phyloP scores from a whole-genome alignment of 176 grass and related monocot species.

The Aegilops bicornis region DNA sequence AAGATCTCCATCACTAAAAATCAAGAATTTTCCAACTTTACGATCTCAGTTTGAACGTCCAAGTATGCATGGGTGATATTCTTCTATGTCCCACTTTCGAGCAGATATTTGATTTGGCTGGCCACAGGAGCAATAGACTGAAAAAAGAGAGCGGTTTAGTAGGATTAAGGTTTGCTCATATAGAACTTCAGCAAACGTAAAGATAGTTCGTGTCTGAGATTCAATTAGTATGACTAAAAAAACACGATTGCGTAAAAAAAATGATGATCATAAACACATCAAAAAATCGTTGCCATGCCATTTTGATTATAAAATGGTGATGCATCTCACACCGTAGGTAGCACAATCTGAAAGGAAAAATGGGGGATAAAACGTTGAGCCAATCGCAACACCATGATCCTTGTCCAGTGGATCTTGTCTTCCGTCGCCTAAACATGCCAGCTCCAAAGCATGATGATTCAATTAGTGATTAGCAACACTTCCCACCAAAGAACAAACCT shows the following conservation, averaged over 20 bases:
- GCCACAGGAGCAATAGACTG: not conserved
- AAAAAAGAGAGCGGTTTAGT: not conserved
- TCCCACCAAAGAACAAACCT: not conserved
- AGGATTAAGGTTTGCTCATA: not conserved
- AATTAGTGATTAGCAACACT: too few relatives aligned
- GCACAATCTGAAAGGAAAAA: not conserved
- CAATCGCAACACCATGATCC: conserved; percentile 33
- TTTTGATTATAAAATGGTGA: not conserved
- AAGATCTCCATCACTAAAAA: not conserved
- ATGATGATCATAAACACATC: not conserved
- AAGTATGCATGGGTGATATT: not conserved
- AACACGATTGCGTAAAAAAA: not conserved
- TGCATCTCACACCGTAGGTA: not conserved
- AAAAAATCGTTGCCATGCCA: not conserved
- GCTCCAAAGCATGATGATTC: not conserved
- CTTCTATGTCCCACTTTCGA: not conserved
- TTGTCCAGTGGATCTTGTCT: conserved; percentile 39
- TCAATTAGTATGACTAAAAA: not conserved
- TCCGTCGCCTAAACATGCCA: not conserved
- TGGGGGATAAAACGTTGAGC: not conserved
- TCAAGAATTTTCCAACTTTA: not conserved
- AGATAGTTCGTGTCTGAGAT: not conserved
- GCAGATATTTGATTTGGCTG: not conserved
- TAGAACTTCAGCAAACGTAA: not conserved
- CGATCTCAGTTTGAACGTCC: too few relatives aligned